Base-by-base conservation (phyloP, 2,329 filamentous ascomycete genomes). In the Juglanconis juglandina region DNA sequence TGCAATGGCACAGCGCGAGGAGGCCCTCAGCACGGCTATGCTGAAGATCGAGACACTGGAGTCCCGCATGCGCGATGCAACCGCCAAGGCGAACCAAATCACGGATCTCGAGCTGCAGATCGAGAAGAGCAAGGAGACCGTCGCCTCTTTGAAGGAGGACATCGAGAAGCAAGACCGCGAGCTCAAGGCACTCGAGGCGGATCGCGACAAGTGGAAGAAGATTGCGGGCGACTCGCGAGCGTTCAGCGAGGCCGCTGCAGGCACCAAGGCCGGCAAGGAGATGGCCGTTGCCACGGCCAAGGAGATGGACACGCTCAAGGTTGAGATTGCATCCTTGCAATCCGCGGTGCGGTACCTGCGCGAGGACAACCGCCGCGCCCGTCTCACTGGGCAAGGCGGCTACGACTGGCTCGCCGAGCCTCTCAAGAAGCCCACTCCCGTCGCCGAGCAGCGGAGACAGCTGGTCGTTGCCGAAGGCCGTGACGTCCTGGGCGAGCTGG, bases 21-120 rank as follows among this genome's bases (percentile, higher is more conserved):
- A 93, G 71, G 87, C 88, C 41, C 85, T 96, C 56, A 92, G 96
- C 72, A 94, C 96, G 61, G 84, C 91, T 32, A 85, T 88, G n/a
- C 89, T 97, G 66, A 93, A 95, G 73, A 96, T 97, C 66, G 94
- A 97, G 74, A 91, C 95, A 46, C 86, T 98, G 42, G 91, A 96
- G 73, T 90, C 91, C 7, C 84, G 91, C 60, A 93, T 95, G 87
- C 87, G 88, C 60, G 92, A 96, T 69, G 90, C 91, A 5, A 86
- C 87, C 65, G 87, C 89, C 71, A 93, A 94, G 74, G 86, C 90
- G 13, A 85, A 87, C 54, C 82, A 82, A 56, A 90, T 92, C 66
- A 78, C 79, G 24, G 85, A 86, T 57, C 79, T 92, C 11, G 88
- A 91, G 72, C 75, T 75, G 39, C 77, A 81, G 67, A 78, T 90